These are phyloP conservation scores for Fusarium verrucosum DNA, from an alignment of 2,329 filamentous ascomycete genomes.

Conservation along the genomic window DNA sequence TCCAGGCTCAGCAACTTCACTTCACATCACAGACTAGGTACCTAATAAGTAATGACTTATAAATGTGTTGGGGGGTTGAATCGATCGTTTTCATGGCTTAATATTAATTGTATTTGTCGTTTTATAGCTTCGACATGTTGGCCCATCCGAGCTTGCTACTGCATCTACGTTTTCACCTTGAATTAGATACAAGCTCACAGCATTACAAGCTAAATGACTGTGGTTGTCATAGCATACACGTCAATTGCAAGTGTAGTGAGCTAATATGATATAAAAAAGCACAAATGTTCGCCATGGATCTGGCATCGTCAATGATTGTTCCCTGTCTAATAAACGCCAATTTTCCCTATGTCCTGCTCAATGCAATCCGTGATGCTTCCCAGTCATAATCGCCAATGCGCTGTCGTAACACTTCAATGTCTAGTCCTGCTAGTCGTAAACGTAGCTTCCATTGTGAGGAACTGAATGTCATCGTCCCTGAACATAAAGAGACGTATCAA, in stretches of 20 bases:
- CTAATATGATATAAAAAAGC: not conserved
- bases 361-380: not conserved
- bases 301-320: not conserved
- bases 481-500: not conserved
- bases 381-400: conserved; percentile 15
- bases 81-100: too few species aligned
- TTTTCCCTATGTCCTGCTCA: not conserved
- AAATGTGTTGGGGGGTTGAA: too few species aligned
- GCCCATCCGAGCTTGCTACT: not conserved
- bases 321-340: conserved; percentile 29
- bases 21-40: too few species aligned
- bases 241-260: not conserved
- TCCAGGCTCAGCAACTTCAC: not conserved
- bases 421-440: conserved; percentile 10
- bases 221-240: not conserved
- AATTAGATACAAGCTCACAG: too few species aligned
- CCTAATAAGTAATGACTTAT: too few species aligned
- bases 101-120: too few species aligned
- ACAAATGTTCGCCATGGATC: not conserved
- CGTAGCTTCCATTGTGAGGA: not conserved
- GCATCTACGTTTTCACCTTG: too few species aligned
- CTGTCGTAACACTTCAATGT: conserved; percentile 1
- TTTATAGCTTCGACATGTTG: too few species aligned
- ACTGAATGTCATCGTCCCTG: not conserved
- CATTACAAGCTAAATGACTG: not conserved